Evolutionary conservation across 495 filamentous ascomycete species (phyloP).

Genomic region (Aspergillus diversus): DNA sequence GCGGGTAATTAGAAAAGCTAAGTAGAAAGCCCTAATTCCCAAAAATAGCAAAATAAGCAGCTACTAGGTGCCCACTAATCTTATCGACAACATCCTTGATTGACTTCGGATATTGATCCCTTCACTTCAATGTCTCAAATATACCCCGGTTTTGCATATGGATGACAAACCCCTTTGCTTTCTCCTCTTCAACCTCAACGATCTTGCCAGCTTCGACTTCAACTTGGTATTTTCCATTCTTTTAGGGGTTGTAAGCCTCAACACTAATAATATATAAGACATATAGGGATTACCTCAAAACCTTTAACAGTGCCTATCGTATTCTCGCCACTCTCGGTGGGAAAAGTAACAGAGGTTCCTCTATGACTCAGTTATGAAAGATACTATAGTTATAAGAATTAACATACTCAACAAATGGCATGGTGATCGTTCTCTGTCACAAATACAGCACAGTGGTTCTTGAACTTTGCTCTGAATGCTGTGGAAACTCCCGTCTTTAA

Average conservation of each 20-base stretch:
- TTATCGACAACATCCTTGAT: neutral
- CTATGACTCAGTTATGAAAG: neutral
- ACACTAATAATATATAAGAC: neutral
- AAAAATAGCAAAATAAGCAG: neutral
- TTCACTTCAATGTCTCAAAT: slow-evolving; percentile 1
- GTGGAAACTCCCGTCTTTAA: neutral
- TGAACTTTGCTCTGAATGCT: neutral
- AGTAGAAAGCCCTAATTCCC: no score
- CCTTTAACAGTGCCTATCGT: slow-evolving; percentile 1
- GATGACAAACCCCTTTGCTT: slow-evolving; percentile 1
- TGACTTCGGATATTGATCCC: neutral
- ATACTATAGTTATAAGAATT: slow-evolving; percentile 2
- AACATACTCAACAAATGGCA: slow-evolving; percentile 3
- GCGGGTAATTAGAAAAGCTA: no score
- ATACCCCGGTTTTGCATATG: neutral
- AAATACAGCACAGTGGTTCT: neutral
- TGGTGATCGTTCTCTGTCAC: neutral
- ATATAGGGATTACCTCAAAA: neutral
- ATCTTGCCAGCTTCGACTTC: slow-evolving; percentile 2
- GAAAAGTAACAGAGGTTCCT: slow-evolving; percentile 3
- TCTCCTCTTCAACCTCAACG: slow-evolving; percentile 3
- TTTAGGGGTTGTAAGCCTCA: neutral
- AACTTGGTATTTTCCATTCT: slow-evolving; percentile 7
- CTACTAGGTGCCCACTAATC: neutral
- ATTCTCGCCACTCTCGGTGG: neutral